A percentile compares a stretch with the other conserved stretches of the same genome.
Evolutionary conservation across 108 stramenopile genomes (phyloP).

Genomic region (Hondaea fermentalgiana): DNA sequence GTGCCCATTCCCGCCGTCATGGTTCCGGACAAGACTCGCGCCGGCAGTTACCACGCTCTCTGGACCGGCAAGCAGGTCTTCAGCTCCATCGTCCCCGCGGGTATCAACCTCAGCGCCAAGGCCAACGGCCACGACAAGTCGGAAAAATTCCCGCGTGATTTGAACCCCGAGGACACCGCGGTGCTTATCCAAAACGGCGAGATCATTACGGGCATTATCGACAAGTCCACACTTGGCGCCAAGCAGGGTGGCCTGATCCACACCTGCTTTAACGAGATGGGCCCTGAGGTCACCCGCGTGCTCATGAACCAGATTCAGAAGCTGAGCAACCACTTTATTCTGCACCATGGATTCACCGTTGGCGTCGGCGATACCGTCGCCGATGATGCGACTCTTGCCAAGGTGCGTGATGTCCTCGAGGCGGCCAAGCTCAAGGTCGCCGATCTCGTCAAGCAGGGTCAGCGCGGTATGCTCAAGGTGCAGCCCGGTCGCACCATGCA

Average conservation of each 20-base stretch:
- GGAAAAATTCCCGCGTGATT: slow-evolving; percentile 21
- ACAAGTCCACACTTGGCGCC: slow-evolving; percentile 91
- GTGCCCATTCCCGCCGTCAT: slow-evolving; percentile 88
- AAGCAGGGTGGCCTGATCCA: slow-evolving; percentile 89
- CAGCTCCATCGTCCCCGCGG: slow-evolving; percentile 73
- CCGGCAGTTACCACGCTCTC: slow-evolving; percentile 34
- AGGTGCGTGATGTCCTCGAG: slow-evolving; percentile 87
- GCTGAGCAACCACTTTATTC: slow-evolving; percentile 84
- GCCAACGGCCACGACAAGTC: slow-evolving; percentile 22
- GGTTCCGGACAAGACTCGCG: slow-evolving; percentile 63
- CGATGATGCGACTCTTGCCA: slow-evolving; percentile 80
- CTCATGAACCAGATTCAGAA: slow-evolving; percentile 98
- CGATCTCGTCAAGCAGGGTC: slow-evolving; percentile 90
- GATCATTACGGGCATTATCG: slow-evolving; percentile 83
- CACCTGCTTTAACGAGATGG: slow-evolving; percentile 86
- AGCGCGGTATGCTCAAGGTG: slow-evolving; percentile 82
- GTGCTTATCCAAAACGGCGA: slow-evolving; percentile 87
- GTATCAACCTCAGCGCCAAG: slow-evolving; percentile 73
- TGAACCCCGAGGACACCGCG: slow-evolving; percentile 75
- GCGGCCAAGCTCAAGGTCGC: slow-evolving; percentile 85
- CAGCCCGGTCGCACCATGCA: slow-evolving; percentile 97
- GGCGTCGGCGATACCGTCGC: slow-evolving; percentile 96
- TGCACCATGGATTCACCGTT: slow-evolving; percentile 86
- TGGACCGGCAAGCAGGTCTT: slow-evolving; percentile 99
- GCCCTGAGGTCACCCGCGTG: slow-evolving; percentile 76